phyloP scores from a whole-genome alignment of 176 grass and related monocot species.

The Echinochloa phyllopogon region DNA sequence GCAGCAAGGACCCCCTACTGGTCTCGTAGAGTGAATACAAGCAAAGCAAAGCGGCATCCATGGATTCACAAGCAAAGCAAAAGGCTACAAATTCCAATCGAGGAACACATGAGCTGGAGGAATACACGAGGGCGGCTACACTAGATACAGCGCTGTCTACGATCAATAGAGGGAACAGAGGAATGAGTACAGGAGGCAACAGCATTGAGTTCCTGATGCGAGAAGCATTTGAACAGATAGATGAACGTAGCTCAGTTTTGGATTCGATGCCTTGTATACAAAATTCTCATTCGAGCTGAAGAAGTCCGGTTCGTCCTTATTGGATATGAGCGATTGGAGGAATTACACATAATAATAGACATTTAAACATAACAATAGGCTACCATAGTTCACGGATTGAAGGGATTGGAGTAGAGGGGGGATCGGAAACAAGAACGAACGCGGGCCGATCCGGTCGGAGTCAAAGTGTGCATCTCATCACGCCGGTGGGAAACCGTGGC shows the following conservation, averaged over 20 bases:
- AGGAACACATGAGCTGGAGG: not conserved
- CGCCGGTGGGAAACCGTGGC: constrained; percentile 44
- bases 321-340: constrained; percentile 58
- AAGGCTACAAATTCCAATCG: not conserved
- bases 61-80: not conserved
- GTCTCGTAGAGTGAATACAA: not conserved
- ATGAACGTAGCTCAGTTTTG: constrained; percentile 23
- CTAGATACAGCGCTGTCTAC: not conserved
- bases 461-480: constrained; percentile 34
- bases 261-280: constrained; percentile 44
- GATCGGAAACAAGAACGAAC: constrained; percentile 42
- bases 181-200: not conserved
- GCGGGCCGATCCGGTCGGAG: constrained; percentile 34
- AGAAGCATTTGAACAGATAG: not conserved
- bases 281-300: constrained; percentile 50
- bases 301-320: constrained; percentile 49
- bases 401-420: not conserved
- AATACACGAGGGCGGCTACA: not conserved
- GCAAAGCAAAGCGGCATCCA: not conserved
- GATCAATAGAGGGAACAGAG: not conserved
- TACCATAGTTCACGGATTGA: constrained; percentile 25
- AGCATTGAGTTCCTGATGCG: not conserved
- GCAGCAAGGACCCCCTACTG: not conserved
- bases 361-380: constrained; percentile 53
- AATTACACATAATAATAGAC: constrained; percentile 66